Evolutionary conservation across 495 filamentous ascomycete species (phyloP).

Genomic region (Tetracladium setigerum): DNA sequence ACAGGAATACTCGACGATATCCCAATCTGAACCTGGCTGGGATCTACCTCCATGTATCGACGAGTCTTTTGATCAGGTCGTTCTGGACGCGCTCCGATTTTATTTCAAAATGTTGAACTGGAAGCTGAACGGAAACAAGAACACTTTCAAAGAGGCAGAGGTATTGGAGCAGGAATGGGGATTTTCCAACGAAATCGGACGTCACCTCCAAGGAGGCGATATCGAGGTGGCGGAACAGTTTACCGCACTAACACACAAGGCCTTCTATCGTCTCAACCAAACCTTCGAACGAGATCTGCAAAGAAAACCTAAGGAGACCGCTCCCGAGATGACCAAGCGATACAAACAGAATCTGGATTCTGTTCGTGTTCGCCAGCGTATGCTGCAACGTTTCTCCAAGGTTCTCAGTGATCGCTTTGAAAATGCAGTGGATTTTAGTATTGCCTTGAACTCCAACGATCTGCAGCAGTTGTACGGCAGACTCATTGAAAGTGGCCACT

Average conservation of each 20-base stretch:
- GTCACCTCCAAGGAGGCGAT: slow-evolving; percentile 82
- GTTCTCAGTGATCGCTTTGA: slow-evolving; percentile 89
- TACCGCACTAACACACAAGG: slow-evolving; percentile 85
- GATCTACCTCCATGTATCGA: slow-evolving; percentile 93
- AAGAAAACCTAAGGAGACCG: slow-evolving; percentile 70
- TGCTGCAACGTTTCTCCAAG: slow-evolving; percentile 65
- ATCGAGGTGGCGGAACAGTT: slow-evolving; percentile 99
- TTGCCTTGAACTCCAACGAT: slow-evolving; percentile 56
- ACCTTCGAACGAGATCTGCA: slow-evolving; percentile 91
- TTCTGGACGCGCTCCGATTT: slow-evolving; percentile 89
- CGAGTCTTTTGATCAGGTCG: slow-evolving; percentile 92
- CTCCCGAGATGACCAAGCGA: slow-evolving; percentile 85
- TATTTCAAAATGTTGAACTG: slow-evolving; percentile 97
- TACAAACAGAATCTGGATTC: slow-evolving; percentile 95
- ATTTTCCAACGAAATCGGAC: slow-evolving; percentile 86
- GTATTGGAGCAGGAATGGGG: slow-evolving; percentile 96
- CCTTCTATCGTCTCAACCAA: slow-evolving; percentile 74
- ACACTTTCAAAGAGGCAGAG: slow-evolving; percentile 98
- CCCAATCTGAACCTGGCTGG: slow-evolving; percentile 87
- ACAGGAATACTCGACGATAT: slow-evolving; percentile 74
- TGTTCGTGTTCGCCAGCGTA: slow-evolving; percentile 88
- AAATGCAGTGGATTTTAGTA: slow-evolving; percentile 90
- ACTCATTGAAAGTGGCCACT: slow-evolving; percentile 79
- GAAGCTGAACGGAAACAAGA: slow-evolving; percentile 95
- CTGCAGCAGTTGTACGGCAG: slow-evolving; percentile 70